A percentile compares a stretch with the other conserved stretches of the same genome.
Conservation (phyloP, 2,329 filamentous ascomycete genomes). For the Xylariales sp. region DNA sequence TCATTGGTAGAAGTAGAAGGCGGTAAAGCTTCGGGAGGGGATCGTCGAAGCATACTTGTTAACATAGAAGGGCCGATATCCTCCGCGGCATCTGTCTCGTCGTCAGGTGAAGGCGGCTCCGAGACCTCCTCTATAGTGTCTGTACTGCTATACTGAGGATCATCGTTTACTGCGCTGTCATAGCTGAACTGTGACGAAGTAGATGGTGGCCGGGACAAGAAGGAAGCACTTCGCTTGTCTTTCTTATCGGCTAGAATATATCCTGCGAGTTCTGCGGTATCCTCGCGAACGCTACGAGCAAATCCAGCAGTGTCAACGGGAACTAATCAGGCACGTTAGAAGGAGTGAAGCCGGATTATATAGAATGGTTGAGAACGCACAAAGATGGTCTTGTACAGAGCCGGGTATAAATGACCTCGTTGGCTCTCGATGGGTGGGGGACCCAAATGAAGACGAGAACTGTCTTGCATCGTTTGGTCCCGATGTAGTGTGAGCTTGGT, state of each 20-base stretch:
- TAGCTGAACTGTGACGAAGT: constrained; percentile 48
- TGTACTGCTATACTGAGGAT: constrained; percentile 33
- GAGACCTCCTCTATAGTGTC: constrained; percentile 48
- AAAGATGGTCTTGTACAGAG: constrained; percentile 68
- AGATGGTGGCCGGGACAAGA: constrained; percentile 57
- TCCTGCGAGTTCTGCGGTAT: constrained; percentile 87
- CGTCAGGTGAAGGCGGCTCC: constrained; percentile 46
- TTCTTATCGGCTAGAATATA: constrained; percentile 78
- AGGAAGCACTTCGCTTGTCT: constrained; percentile 57
- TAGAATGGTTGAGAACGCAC: constrained; percentile 54
- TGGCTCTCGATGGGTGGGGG: constrained; percentile 67
- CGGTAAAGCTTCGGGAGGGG: constrained; percentile 56
- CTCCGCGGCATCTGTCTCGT: constrained; percentile 35
- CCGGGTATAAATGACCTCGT: constrained; percentile 79
- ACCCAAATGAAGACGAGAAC: constrained; percentile 53
- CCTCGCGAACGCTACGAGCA: constrained; percentile 82
- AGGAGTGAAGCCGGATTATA: constrained; percentile 3
- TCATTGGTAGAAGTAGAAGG: constrained; percentile 18
- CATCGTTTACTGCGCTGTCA: constrained; percentile 43
- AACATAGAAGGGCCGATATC: constrained; percentile 52
- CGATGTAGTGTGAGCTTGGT: constrained; percentile 35
- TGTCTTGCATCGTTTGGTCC: constrained; percentile 42
- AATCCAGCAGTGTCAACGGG: constrained; percentile 77
- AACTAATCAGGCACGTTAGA: constrained; percentile 51
- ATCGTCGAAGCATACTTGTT: constrained; percentile 62